Percentiles rank a stretch among this genome's conserved stretches.
phyloP scores from a whole-genome alignment of 2,329 filamentous ascomycete species.

The Pseudogymnoascus sp. region DNA sequence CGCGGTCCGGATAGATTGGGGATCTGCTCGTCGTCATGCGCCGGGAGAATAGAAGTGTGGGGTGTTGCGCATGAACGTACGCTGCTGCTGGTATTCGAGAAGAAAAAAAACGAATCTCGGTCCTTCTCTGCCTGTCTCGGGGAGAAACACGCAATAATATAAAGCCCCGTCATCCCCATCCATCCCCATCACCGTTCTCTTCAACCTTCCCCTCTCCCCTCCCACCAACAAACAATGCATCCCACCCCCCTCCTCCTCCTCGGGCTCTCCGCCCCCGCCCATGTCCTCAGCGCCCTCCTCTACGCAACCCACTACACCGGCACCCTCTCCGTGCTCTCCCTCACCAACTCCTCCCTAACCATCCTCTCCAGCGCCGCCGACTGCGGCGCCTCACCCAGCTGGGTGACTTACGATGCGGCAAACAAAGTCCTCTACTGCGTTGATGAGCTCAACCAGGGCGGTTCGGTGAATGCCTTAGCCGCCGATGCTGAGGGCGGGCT shows the following conservation, averaged over 20 bases:
- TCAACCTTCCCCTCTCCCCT: background rate
- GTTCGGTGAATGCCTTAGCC: slow-evolving; percentile 30
- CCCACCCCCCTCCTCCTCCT: background rate
- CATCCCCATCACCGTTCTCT: background rate
- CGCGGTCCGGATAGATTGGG: background rate
- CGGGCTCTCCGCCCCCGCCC: background rate
- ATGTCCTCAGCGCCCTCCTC: background rate
- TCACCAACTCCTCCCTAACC: slow-evolving; percentile 27
- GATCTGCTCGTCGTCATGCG: background rate
- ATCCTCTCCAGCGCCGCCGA: slow-evolving; percentile 7
- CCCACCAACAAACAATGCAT: background rate
- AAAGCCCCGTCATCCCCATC: background rate
- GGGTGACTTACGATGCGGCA: slow-evolving; percentile 36
- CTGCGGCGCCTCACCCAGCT: slow-evolving; percentile 33
- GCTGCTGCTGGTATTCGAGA: too few relatives aligned
- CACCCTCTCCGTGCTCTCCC: slow-evolving; percentile 32
- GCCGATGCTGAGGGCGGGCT: slow-evolving; percentile 33
- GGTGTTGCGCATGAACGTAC: background rate
- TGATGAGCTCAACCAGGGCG: slow-evolving; percentile 33
- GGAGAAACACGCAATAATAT: background rate
- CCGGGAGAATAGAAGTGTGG: background rate
- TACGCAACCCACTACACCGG: slow-evolving; percentile 34
- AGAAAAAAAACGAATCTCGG: too few relatives aligned
- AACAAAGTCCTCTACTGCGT: slow-evolving; percentile 34
- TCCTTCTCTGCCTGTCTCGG: background rate